Evolutionary conservation across 2,329 filamentous ascomycete genomes (phyloP).

Genomic region (Neonectria magnoliae): DNA sequence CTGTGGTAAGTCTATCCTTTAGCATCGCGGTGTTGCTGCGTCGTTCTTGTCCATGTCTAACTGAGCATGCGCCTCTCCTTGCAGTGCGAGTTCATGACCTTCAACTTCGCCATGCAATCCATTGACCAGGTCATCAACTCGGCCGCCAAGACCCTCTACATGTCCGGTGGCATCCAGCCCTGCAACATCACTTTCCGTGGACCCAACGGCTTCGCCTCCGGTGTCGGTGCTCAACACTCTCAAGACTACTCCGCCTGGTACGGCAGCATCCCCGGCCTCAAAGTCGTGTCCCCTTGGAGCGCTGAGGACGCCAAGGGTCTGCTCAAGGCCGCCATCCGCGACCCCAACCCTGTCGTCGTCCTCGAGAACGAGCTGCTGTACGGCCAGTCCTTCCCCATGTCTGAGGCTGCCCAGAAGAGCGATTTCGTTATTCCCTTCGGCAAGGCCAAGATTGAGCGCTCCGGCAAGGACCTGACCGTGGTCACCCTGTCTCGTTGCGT

Average conservation of each 20-base stretch:
- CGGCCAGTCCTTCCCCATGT: slow-evolving; percentile 96
- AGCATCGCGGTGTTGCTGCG: not conserved
- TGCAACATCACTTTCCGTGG: slow-evolving; percentile 99
- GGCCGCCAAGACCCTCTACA: slow-evolving; percentile 98
- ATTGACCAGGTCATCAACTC: slow-evolving; percentile 99
- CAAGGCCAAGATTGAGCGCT: slow-evolving; percentile 98
- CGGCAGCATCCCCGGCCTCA: slow-evolving; percentile 95
- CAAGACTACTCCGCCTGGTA: slow-evolving; percentile 99
- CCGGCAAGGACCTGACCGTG: slow-evolving; percentile 95
- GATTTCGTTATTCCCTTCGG: slow-evolving; percentile 98
- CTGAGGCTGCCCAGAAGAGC: slow-evolving; percentile 91
- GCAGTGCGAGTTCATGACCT: slow-evolving; percentile 99
- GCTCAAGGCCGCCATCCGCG: slow-evolving; percentile 95
- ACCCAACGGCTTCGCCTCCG: slow-evolving; percentile 95
- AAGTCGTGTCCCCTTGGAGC: slow-evolving; percentile 96
- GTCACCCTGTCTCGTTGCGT: slow-evolving; percentile 96
- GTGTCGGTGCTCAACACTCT: slow-evolving; percentile 97
- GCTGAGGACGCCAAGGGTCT: slow-evolving; percentile 98
- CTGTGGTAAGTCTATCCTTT: slow-evolving; percentile 75
- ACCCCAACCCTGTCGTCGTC: slow-evolving; percentile 95
- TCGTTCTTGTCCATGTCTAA: slow-evolving; percentile 21
- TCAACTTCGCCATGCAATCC: slow-evolving; percentile 99
- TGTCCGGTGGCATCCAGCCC: slow-evolving; percentile 99
- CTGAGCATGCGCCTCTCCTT: slow-evolving; percentile 2
- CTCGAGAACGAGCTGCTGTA: slow-evolving; percentile 93